Percentiles rank a stretch among this genome's conserved stretches.
These are phyloP conservation scores for Colletotrichum shisoi DNA, from an alignment of 2,329 filamentous ascomycete genomes.

Conservation along the genomic window DNA sequence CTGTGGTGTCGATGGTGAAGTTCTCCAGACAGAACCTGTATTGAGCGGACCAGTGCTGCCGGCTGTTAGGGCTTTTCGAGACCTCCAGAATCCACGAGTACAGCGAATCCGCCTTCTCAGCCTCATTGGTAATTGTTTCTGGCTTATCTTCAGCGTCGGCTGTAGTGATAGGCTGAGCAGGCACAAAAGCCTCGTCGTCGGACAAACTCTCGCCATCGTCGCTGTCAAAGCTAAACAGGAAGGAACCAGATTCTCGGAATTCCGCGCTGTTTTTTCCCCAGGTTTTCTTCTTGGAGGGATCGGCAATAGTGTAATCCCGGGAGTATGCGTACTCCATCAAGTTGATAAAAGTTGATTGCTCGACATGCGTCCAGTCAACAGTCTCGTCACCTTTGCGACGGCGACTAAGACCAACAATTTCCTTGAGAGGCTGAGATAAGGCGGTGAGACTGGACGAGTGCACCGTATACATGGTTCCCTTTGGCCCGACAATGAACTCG, in stretches of 20 bases:
- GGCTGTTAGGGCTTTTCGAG: neutral
- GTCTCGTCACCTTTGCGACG: too few species aligned
- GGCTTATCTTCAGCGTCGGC: neutral
- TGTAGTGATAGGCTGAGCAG: neutral
- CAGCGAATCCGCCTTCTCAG: neutral
- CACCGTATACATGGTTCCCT: neutral
- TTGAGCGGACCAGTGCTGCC: neutral
- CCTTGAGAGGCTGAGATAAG: neutral
- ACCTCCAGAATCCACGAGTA: neutral
- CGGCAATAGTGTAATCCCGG: neutral
- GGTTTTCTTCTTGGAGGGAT: neutral
- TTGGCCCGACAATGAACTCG: neutral
- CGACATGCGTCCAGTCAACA: neutral
- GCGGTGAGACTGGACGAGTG: neutral
- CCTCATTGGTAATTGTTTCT: neutral
- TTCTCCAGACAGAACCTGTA: neutral
- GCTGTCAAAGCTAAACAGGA: too few species aligned
- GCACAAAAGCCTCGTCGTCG: too few species aligned
- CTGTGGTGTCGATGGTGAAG: neutral
- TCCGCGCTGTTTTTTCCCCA: too few species aligned
- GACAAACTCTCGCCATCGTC: too few species aligned
- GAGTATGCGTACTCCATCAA: constrained; percentile 13
- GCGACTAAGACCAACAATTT: too few species aligned
- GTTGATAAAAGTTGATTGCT: constrained; percentile 1
- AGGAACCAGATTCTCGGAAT: neutral